These are phyloP conservation scores for Cetraspora pellucida DNA, from an alignment of 192 early-diverging fungal species.

Conservation along the genomic window DNA sequence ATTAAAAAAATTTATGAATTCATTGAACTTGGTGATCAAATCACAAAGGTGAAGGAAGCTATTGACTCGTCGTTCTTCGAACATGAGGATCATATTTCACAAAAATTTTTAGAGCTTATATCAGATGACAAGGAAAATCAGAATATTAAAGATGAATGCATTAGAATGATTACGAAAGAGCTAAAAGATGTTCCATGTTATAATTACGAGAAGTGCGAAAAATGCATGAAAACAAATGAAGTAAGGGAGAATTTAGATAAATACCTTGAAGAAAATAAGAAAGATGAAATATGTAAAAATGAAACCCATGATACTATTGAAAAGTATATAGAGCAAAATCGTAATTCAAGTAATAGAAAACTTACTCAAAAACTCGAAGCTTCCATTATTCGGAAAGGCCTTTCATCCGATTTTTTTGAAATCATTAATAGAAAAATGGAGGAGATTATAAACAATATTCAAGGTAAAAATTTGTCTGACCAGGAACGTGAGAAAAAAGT, in stretches of 20 bases:
- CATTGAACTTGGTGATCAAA: constrained; percentile 24
- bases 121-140: not conserved
- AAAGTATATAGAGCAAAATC: constrained; percentile 14
- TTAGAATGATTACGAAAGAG: not conserved
- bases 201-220: not conserved
- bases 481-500: not conserved
- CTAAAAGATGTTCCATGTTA: not conserved
- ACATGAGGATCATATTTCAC: constrained; percentile 1
- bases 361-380: constrained; percentile 29
- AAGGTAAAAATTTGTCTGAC: not conserved
- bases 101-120: not conserved
- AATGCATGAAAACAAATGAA: not conserved
- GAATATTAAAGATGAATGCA: not conserved
- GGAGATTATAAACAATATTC: not conserved
- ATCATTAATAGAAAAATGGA: constrained; percentile 16
- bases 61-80: constrained; percentile 23
- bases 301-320: constrained; percentile 14
- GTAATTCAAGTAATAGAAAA: not conserved
- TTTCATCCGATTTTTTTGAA: constrained; percentile 8
- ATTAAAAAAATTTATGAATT: constrained; percentile 33
- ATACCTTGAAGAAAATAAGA: not conserved
- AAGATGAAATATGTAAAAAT: constrained; percentile 3
- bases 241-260: not conserved
- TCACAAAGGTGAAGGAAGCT: constrained; percentile 26
- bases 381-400: not conserved